Percentiles rank a stretch among this genome's conserved stretches.
These are phyloP conservation scores for Hymenotorrendiella dingleyae DNA, from an alignment of 2,329 filamentous ascomycete genomes.

Conservation along the genomic window DNA sequence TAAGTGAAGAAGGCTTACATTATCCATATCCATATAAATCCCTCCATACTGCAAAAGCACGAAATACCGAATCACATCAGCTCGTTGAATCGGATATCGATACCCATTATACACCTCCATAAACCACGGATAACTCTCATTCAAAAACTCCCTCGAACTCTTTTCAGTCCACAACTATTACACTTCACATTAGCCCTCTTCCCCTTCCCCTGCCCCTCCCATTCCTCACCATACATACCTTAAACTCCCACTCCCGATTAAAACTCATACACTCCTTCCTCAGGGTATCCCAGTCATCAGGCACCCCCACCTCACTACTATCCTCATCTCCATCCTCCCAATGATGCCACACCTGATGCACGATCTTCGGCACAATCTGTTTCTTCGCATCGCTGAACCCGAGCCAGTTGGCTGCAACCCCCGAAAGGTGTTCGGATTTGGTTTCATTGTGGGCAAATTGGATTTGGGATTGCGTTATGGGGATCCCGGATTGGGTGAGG, in stretches of 20 bases:
- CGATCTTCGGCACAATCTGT: conserved; percentile 65
- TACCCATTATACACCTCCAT: conserved; percentile 64
- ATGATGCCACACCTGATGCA: conserved; percentile 55
- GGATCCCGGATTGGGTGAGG: no score
- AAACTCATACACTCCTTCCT: conserved; percentile 61
- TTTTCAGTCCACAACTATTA: conserved; percentile 66
- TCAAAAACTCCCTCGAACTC: conserved; percentile 61
- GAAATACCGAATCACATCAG: conserved; percentile 70
- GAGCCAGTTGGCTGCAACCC: no score
- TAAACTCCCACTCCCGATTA: conserved; percentile 70
- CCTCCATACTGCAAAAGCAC: conserved; percentile 66
- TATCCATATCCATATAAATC: conserved; percentile 68
- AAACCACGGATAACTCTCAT: conserved; percentile 65
- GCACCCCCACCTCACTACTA: conserved; percentile 40
- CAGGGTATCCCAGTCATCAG: conserved; percentile 57
- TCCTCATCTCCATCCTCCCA: conserved; percentile 55
- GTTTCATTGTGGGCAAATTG: no score
- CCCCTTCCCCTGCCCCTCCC: neutral
- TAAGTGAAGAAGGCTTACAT: conserved; percentile 28
- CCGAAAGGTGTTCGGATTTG: no score
- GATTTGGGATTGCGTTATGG: no score
- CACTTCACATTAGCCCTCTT: neutral
- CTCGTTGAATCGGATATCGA: conserved; percentile 64
- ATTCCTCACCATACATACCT: conserved; percentile 47
- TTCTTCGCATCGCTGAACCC: no score